Evolutionary conservation across 2,329 filamentous ascomycete species (phyloP), one percentile per base, ranked within the genome.

Genomic region (Penicillium sp.): DNA sequence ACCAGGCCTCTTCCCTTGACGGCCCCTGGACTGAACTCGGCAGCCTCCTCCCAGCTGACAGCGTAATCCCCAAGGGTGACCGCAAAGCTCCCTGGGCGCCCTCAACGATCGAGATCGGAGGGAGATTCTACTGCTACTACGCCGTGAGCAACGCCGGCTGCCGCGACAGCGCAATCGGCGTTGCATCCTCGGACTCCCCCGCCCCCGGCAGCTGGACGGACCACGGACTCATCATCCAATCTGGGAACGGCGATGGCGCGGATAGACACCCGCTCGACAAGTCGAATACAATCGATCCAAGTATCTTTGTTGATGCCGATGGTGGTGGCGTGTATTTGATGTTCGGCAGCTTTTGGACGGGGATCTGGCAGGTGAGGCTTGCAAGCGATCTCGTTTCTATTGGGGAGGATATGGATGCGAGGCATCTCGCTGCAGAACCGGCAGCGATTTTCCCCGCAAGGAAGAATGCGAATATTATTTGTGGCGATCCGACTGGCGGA

Each of bases 291-390:
- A 88, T 92, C 69, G 90, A 88, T 67, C 76, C 82, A 2, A 84
- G 83, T 61, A 73, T 88, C 5, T 70, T 87, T 58, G 66, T 79
- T 13, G 76, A 76, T 45, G 52, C 60, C 1, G 69, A 72, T 26
- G 68, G 69, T 26, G 68, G 69, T 3, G 66, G 68, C 5, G 83
- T 82, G 65, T 82, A 82, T 62, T 74, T 88, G 68, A 85, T 81
- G 56, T 91, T 90, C 64, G 90, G 89, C 48, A 89, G 86, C 48
- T 91, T 90, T 80, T 92, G 88, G 88, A 76, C 78, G 6, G 85
- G 88, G 66, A 82, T 91, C 65, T 90, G 86, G 79, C 85, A 88
- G 70, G 84, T 87, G 1, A 74, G 79, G 41, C 81, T 90, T 62
- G 63, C 62, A 8, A 44, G 66, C 2, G 69, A 73, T 47, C 56